Evolutionary conservation across 2,329 filamentous ascomycete species (phyloP).

Genomic region (Ascochyta rabiei): DNA sequence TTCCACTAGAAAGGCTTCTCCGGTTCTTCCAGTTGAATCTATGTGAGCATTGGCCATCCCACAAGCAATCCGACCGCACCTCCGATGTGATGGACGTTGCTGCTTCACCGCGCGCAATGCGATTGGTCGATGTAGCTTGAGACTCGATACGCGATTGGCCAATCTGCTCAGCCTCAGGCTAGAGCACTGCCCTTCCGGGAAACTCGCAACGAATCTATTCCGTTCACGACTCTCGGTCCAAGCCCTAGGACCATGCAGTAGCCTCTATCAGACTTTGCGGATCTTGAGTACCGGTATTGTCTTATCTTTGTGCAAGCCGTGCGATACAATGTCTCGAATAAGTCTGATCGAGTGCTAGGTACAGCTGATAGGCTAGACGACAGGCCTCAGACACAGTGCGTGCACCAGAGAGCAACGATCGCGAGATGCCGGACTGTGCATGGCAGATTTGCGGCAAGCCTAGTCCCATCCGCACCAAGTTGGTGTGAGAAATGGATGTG

Average conservation of each 20-base stretch:
- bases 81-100: not conserved
- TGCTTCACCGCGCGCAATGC: not conserved
- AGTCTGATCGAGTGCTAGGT: too few relatives aligned
- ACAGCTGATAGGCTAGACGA: too few relatives aligned
- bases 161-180: not conserved
- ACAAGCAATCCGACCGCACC: not conserved
- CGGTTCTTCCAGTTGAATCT: too few relatives aligned
- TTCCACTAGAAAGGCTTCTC: too few relatives aligned
- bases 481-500: too few relatives aligned
- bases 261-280: not conserved
- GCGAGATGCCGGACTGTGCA: too few relatives aligned
- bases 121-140: not conserved
- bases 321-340: not conserved
- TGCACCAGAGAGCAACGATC: too few relatives aligned
- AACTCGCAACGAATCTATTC: slow-evolving; percentile 1
- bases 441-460: too few relatives aligned
- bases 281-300: not conserved
- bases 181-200: not conserved
- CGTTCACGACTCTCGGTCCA: not conserved
- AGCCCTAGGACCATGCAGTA: not conserved
- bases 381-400: too few relatives aligned
- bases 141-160: slow-evolving; percentile 1
- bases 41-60: too few relatives aligned
- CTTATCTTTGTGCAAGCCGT: not conserved
- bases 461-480: too few relatives aligned